Evolutionary conservation across 192 early-diverging fungal species (phyloP), one percentile per base, ranked within the genome.

Genomic region (Backusella australiensis): DNA sequence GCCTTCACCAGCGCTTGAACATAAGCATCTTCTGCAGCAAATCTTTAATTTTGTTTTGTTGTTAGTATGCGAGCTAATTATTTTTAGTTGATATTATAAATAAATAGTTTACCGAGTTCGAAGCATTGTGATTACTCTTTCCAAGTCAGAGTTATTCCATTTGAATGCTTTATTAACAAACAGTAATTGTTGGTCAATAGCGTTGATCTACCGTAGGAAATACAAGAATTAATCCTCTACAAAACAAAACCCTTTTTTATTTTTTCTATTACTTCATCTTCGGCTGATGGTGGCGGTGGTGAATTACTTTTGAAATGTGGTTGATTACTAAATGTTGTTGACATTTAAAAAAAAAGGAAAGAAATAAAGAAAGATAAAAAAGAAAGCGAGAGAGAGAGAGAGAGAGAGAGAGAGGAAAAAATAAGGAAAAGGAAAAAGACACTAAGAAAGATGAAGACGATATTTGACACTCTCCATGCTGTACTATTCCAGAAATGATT

Each of bases 161-260:
- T 77, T 77, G 14, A 71, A 49, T 26, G 77, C 56, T 32, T 72
- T 77, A 26, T 81, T 81, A 17, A 81, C 46, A 77, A 71, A 77
- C 9, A 78, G 73, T 32, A 53, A 32, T 44, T 81, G 80, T 1
- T 69, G 36, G 1, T 81, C 76, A 26, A 81, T 81, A 44, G 52
- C 70, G 7, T 42, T 36, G 34, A 77, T 15, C 80, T 81, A 19
- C 4, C 2, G 5, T 63, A 63, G 11, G 4, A 29, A 29, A 63
- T 63, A 29, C 4, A 49, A 49, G 46, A 49, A 49, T 63, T 63
- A 23, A 63, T 26, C 12, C 3, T 14, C 23, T 14, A 3, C 12
- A 63, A 63, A 26, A 12, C 12, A 63, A 63, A 29, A 29, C 15
- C 4, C 21, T 56, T 21, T 6, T 56, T 56, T 21, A 11, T 56